Evolutionary conservation across 441 rosid genomes (phyloP).

Genomic region (Jatropha multifida): DNA sequence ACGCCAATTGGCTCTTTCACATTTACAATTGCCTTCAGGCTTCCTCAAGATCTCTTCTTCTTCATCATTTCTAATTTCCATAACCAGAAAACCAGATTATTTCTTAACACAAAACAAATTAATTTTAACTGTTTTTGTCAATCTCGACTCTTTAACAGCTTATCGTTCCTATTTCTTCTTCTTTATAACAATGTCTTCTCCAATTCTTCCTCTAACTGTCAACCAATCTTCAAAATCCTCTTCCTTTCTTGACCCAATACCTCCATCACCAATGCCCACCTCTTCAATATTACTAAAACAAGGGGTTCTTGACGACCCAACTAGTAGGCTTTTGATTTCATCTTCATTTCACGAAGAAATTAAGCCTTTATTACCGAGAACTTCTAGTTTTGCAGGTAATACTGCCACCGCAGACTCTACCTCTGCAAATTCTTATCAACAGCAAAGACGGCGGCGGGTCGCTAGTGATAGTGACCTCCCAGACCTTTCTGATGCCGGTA

Average conservation of each 20-base stretch:
- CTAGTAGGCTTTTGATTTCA: conserved; percentile 42
- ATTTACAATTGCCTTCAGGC: neutral
- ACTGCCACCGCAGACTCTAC: conserved; percentile 6
- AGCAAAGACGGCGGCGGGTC: conserved; percentile 59
- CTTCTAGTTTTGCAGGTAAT: conserved; percentile 47
- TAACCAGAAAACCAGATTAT: neutral
- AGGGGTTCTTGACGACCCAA: conserved; percentile 39
- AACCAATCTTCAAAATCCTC: conserved; percentile 7
- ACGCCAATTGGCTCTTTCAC: neutral
- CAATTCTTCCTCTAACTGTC: conserved; percentile 16
- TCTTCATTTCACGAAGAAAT: conserved; percentile 43
- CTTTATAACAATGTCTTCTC: conserved; percentile 20
- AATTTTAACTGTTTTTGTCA: neutral
- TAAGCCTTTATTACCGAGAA: conserved; percentile 50
- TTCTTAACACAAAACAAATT: neutral
- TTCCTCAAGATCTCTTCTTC: neutral
- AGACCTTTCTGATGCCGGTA: conserved; percentile 35
- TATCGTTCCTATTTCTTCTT: neutral
- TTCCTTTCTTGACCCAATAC: conserved; percentile 4
- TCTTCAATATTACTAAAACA: neutral
- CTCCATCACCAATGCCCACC: neutral
- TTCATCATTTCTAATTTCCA: neutral
- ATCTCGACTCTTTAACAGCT: neutral
- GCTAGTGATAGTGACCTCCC: conserved; percentile 56
- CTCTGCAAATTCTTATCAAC: conserved; percentile 26